Base-by-base conservation (phyloP, 2,329 filamentous ascomycete species). In the Ophiostoma triangulosporum region DNA sequence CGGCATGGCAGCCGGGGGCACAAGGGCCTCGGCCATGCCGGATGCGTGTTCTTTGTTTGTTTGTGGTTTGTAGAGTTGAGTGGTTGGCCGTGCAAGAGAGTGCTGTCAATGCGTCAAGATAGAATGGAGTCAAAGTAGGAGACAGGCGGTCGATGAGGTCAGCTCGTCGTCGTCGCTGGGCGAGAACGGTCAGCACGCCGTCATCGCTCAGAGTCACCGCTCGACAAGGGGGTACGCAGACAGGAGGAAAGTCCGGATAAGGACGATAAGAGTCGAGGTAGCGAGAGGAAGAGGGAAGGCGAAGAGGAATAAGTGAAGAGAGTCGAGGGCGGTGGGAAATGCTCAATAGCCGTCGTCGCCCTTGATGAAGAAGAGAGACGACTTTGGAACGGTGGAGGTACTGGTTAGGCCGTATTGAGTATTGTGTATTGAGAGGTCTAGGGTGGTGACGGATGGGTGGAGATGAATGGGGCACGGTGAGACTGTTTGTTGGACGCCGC, bases 11-110 rank as follows among this genome's bases (percentile, higher is more conserved):
- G 49, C 43, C 54, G 49, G 60, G 55, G 56, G 61, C 62, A 57
- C 62, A 60, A 57, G 62, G 59, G 45, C 27, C 22, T 54, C 57
- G 12, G 57, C 56, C 57, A 61, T 60, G 36, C 58, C 46, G 35
- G 26, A 17, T 27, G 43, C 31, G 31, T 32, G 31, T 6, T 32
- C 31, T 6, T 32, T 6, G 31, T 32, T 12, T 6, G 6, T 6
- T 26, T 8, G 40, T 8, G 40, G 11, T 7, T 14, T 7, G 3
- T 50, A 17, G 1, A 15, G 11, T 7, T 48, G 6, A 11, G 33
- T 24, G 46, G n/a, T 29, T 1, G n/a, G 22, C 22, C 7, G 3
- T 48, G n/a, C 24, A 24, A 12, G 14, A 38, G 17, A 38, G n/a
- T n/a, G n/a, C n/a, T n/a, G n/a, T n/a, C n/a, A n/a, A n/a, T n/a